Conservation (phyloP, 192 early-diverging fungal genomes). For the Coemansia sp. region DNA sequence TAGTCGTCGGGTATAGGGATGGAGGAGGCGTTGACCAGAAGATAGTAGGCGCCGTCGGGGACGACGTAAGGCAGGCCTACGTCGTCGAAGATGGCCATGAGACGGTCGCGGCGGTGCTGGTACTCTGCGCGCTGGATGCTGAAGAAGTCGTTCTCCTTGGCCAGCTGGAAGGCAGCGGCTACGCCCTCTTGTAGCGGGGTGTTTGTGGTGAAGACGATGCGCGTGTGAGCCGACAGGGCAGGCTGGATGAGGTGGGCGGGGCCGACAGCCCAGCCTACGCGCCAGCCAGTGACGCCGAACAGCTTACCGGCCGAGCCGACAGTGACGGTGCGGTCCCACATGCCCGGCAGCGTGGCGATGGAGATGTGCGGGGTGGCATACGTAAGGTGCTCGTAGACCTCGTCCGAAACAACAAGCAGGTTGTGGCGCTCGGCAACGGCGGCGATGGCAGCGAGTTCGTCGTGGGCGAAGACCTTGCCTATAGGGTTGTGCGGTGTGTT, state of each 20-base stretch:
- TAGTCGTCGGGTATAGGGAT: constrained; percentile 66
- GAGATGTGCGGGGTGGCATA: constrained; percentile 68
- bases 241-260: constrained; percentile 69
- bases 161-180: constrained; percentile 70
- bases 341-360: constrained; percentile 80
- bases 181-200: constrained; percentile 88
- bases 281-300: constrained; percentile 96
- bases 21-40: constrained; percentile 76
- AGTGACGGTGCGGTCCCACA: constrained; percentile 94
- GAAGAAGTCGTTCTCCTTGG: constrained; percentile 64
- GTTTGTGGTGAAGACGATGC: constrained; percentile 84
- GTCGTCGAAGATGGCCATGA: constrained; percentile 66
- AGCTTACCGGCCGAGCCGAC: constrained; percentile 91
- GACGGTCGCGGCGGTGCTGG: constrained; percentile 66
- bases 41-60: constrained; percentile 92
- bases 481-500: constrained; percentile 97
- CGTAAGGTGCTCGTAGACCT: constrained; percentile 95
- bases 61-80: constrained; percentile 74
- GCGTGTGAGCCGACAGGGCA: constrained; percentile 83
- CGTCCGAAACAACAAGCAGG: constrained; percentile 86
- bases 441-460: constrained; percentile 75
- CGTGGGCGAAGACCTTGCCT: constrained; percentile 78
- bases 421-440: constrained; percentile 75
- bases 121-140: constrained; percentile 68
- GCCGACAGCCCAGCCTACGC: constrained; percentile 90